phyloP scores from a whole-genome alignment of 352 stramenopile species.

The Phytophthora parvispora region DNA sequence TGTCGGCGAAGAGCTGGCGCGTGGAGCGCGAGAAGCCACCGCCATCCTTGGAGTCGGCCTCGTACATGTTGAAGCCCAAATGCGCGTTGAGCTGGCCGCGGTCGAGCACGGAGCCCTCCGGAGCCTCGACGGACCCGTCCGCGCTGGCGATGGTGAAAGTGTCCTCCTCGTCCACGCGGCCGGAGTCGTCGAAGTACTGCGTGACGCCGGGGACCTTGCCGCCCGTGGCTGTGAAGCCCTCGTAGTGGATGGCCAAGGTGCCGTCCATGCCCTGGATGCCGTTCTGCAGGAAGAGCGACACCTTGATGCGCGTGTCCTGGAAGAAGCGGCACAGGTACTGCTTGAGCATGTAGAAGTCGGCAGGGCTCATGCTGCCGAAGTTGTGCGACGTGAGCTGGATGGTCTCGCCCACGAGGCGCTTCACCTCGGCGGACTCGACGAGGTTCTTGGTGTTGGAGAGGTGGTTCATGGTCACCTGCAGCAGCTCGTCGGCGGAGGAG shows the following conservation, averaged over 20 bases:
- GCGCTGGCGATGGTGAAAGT: conserved; percentile 70
- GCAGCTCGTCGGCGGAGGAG: conserved; percentile 85
- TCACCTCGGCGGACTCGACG: conserved; percentile 72
- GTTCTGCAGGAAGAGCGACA: conserved; percentile 93
- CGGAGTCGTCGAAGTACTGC: conserved; percentile 76
- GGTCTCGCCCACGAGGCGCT: conserved; percentile 79
- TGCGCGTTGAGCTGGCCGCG: conserved; percentile 67
- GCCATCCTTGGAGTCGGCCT: conserved; percentile 71
- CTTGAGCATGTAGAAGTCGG: conserved; percentile 86
- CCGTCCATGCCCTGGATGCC: conserved; percentile 88
- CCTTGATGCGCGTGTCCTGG: conserved; percentile 92
- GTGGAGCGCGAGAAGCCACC: conserved; percentile 48
- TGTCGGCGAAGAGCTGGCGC: conserved; percentile 71
- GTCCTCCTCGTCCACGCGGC: conserved; percentile 71
- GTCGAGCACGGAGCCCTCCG: conserved; percentile 63
- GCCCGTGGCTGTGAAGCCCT: conserved; percentile 78
- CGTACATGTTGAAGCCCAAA: conserved; percentile 89
- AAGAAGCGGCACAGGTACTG: conserved; percentile 92
- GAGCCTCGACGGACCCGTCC: conserved; percentile 58
- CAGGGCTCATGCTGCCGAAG: conserved; percentile 73
- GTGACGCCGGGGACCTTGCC: conserved; percentile 75
- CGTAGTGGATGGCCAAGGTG: conserved; percentile 80
- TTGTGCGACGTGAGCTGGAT: conserved; percentile 79
- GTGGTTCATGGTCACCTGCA: conserved; percentile 93
- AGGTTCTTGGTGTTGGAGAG: conserved; percentile 80